Conservation (phyloP, 306 rosid species). For the Datisca glomerata region DNA sequence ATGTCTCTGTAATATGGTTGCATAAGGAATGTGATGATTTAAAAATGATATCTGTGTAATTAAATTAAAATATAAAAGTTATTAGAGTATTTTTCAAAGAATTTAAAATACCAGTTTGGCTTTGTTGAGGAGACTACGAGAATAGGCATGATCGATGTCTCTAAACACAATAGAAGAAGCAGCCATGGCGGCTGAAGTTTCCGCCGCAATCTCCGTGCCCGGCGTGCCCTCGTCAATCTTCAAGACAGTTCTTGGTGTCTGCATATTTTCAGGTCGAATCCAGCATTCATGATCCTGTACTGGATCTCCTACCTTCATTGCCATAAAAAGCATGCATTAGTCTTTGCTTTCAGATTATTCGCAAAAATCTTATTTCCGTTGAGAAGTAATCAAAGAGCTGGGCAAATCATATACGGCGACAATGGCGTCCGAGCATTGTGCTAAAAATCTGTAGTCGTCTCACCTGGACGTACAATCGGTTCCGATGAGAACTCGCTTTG, state of each 20-base stretch:
- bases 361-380: too few species aligned
- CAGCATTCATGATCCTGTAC: conserved; percentile 66
- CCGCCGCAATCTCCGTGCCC: conserved; percentile 80
- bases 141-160: conserved; percentile 19
- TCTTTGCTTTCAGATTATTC: neutral
- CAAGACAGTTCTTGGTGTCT: conserved; percentile 53
- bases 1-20: too few species aligned
- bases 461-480: conserved; percentile 60
- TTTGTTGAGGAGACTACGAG: conserved; percentile 74
- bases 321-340: too few species aligned
- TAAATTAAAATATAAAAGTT: neutral
- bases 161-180: conserved; percentile 64
- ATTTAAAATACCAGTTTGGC: conserved; percentile 60
- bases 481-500: conserved; percentile 25
- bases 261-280: conserved; percentile 72
- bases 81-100: neutral
- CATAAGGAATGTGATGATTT: too few species aligned
- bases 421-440: too few species aligned
- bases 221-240: conserved; percentile 32
- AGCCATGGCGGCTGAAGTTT: conserved; percentile 90
- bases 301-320: conserved; percentile 67
- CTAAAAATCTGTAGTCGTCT: too few species aligned
- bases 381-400: too few species aligned
- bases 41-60: too few species aligned
- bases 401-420: too few species aligned